Evolutionary conservation across 352 stramenopile species (phyloP).

Genomic region (Hyphochytrium catenoides): DNA sequence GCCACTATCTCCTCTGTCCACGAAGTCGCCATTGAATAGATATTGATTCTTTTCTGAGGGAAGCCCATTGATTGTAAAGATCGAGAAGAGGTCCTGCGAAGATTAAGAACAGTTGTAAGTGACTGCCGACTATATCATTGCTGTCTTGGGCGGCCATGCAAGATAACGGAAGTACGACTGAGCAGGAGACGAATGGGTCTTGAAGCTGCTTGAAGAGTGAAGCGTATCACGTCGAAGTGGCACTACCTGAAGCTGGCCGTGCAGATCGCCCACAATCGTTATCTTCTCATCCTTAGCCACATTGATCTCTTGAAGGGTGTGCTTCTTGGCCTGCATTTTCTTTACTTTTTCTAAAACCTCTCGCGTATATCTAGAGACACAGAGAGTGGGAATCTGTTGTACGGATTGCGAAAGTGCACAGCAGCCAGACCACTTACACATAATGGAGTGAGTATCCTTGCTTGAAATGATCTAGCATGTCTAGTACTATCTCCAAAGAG

Average conservation of each 20-base stretch:
- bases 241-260: constrained; percentile 54
- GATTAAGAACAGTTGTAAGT: too few species aligned
- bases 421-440: too few species aligned
- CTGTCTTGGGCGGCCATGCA: too few species aligned
- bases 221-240: not conserved
- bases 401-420: not conserved
- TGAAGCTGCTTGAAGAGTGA: too few species aligned
- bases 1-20: constrained; percentile 70
- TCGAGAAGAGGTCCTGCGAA: constrained; percentile 69
- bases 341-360: constrained; percentile 48
- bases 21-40: constrained; percentile 90
- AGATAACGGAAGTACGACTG: too few species aligned
- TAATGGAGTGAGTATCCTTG: constrained; percentile 53
- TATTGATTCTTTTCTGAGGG: constrained; percentile 73
- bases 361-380: constrained; percentile 30
- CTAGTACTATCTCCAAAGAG: constrained; percentile 46
- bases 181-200: too few species aligned
- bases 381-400: not conserved
- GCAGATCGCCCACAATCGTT: constrained; percentile 74
- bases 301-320: constrained; percentile 61
- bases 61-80: constrained; percentile 75
- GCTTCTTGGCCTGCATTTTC: constrained; percentile 23
- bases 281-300: constrained; percentile 59
- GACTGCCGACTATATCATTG: too few species aligned
- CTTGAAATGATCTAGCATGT: constrained; percentile 73